A percentile compares a stretch with the other conserved stretches of the same genome.
Evolutionary conservation across 2,329 filamentous ascomycete genomes (phyloP).

Genomic region (Hymenoscyphus infarciens): DNA sequence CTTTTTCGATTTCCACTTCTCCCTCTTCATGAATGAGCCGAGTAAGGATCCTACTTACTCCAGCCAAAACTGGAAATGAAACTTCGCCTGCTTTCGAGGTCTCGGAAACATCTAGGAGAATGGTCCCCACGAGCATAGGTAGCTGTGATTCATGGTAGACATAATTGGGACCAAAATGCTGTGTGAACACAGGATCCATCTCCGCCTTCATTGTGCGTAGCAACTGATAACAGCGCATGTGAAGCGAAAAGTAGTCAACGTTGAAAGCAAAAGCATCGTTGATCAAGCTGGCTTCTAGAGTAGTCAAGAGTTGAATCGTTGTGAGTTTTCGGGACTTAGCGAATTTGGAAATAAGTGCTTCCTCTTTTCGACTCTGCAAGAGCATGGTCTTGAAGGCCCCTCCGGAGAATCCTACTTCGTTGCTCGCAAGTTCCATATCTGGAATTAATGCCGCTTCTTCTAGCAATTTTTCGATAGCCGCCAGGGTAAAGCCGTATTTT

Average conservation of each 20-base stretch:
- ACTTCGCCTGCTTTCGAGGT: neutral
- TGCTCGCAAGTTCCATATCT: neutral
- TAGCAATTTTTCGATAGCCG: neutral
- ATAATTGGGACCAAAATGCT: neutral
- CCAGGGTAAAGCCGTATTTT: neutral
- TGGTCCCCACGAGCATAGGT: neutral
- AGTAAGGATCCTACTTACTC: neutral
- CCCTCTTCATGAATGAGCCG: neutral
- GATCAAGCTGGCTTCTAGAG: neutral
- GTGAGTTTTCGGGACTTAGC: conserved; percentile 3
- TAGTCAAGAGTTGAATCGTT: conserved; percentile 3
- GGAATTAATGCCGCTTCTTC: neutral
- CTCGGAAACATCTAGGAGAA: neutral
- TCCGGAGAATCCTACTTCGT: neutral
- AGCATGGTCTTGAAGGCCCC: neutral
- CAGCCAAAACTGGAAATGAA: neutral
- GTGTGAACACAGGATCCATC: neutral
- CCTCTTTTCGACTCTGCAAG: neutral
- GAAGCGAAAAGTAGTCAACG: conserved; percentile 11
- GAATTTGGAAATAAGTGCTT: neutral
- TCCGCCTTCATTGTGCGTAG: neutral
- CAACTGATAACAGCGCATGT: conserved; percentile 9
- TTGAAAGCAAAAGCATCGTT: conserved; percentile 4
- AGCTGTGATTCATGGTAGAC: neutral
- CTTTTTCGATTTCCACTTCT: neutral